Evolutionary conservation across 441 rosid species (phyloP).

Genomic region (Mallotus repandus): DNA sequence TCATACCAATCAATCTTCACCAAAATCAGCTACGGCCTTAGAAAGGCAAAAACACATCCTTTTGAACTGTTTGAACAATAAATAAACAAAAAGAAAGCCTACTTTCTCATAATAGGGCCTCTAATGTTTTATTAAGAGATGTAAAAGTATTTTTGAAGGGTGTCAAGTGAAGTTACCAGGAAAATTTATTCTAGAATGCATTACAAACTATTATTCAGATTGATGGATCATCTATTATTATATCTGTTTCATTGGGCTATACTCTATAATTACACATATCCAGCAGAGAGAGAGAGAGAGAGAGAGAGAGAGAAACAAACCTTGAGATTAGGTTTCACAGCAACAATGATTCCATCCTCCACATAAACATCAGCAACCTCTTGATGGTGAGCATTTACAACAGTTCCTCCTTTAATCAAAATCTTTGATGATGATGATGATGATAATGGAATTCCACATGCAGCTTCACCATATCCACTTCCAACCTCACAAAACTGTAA

Average conservation of each 20-base stretch:
- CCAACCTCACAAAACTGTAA: slow-evolving; percentile 66
- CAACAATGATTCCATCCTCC: slow-evolving; percentile 71
- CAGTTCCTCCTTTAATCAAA: slow-evolving; percentile 85
- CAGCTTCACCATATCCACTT: slow-evolving; percentile 38
- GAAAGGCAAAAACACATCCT: too few relatives aligned
- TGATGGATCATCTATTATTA: too few relatives aligned
- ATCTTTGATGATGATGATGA: slow-evolving; percentile 57
- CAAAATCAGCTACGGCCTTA: too few relatives aligned
- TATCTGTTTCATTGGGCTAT: background rate
- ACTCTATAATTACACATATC: background rate
- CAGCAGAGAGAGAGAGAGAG: background rate
- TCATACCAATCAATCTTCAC: too few relatives aligned
- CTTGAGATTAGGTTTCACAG: slow-evolving; percentile 73
- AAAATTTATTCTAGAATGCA: too few relatives aligned
- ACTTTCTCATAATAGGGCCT: too few relatives aligned
- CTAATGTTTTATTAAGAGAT: too few relatives aligned
- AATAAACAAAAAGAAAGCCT: too few relatives aligned
- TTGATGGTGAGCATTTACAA: slow-evolving; percentile 82
- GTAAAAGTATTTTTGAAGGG: too few relatives aligned
- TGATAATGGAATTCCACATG: slow-evolving; percentile 49
- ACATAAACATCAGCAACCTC: slow-evolving; percentile 86
- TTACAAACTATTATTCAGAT: too few relatives aligned
- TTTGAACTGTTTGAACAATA: too few relatives aligned
- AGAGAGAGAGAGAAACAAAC: slow-evolving; percentile 22
- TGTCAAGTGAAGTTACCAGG: too few relatives aligned